phyloP scores from a whole-genome alignment of 2,329 filamentous ascomycete genomes.

The Amauroascus niger region DNA sequence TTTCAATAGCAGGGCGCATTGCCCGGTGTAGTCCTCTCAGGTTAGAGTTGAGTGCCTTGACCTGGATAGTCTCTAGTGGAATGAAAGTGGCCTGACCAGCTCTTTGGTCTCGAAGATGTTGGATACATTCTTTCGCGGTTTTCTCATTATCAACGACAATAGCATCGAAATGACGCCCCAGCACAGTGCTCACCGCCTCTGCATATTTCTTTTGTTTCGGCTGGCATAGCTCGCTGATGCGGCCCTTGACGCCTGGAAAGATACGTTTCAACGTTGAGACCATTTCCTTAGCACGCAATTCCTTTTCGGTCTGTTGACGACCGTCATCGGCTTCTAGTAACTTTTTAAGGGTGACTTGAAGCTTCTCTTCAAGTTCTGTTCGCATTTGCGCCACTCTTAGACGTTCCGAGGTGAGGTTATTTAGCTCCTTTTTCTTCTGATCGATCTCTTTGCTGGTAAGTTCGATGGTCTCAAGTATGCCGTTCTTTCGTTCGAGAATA shows the following conservation, averaged over 20 bases:
- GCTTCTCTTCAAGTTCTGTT: conserved; percentile 84
- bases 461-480: conserved; percentile 54
- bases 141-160: conserved; percentile 94
- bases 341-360: conserved; percentile 69
- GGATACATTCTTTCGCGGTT: conserved; percentile 85
- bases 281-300: conserved; percentile 68
- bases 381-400: conserved; percentile 69
- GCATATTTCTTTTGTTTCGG: conserved; percentile 97
- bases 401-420: conserved; percentile 73
- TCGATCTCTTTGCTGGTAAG: conserved; percentile 69
- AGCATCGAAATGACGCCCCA: conserved; percentile 87
- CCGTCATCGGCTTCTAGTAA: conserved; percentile 79
- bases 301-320: conserved; percentile 73
- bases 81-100: conserved; percentile 87
- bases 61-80: conserved; percentile 93
- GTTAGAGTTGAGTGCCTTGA: conserved; percentile 79
- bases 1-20: conserved; percentile 82
- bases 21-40: conserved; percentile 81
- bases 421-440: conserved; percentile 81
- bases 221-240: conserved; percentile 82
- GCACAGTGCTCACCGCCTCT: conserved; percentile 81
- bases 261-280: conserved; percentile 79
- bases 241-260: conserved; percentile 82
- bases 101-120: conserved; percentile 84
- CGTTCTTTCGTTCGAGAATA: conserved; percentile 58